phyloP scores from a whole-genome alignment of 2,329 filamentous ascomycete genomes.

The Penicillium decumbens region DNA sequence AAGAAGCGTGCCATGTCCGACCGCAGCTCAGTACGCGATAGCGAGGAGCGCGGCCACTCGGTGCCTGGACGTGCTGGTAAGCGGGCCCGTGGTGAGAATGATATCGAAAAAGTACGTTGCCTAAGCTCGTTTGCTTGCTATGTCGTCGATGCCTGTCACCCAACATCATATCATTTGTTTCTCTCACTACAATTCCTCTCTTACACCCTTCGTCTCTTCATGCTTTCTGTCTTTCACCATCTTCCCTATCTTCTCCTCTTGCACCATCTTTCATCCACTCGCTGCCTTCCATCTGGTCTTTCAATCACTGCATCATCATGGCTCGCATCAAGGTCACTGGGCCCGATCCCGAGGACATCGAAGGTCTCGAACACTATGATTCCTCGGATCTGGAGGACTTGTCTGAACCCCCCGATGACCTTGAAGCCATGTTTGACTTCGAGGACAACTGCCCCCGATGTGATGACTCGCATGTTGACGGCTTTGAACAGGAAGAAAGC shows the following conservation, averaged over 20 bases:
- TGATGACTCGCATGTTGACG: neutral
- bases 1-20: conserved; percentile 44
- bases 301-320: neutral
- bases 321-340: neutral
- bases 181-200: neutral
- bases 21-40: conserved; percentile 41
- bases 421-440: neutral
- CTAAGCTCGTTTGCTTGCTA: neutral
- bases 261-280: neutral
- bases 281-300: neutral
- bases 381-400: neutral
- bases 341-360: neutral
- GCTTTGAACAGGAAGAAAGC: conserved; percentile 66
- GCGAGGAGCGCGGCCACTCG: conserved; percentile 44
- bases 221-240: neutral
- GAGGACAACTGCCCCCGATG: neutral
- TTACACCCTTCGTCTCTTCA: neutral
- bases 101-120: conserved; percentile 44
- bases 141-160: neutral
- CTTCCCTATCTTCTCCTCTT: neutral
- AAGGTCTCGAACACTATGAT: neutral
- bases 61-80: conserved; percentile 44
- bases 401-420: neutral
- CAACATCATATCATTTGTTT: neutral
- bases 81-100: conserved; percentile 44